These are phyloP conservation scores for Cytospora piceicola DNA, from an alignment of 2,329 filamentous ascomycete genomes.

Conservation along the genomic window DNA sequence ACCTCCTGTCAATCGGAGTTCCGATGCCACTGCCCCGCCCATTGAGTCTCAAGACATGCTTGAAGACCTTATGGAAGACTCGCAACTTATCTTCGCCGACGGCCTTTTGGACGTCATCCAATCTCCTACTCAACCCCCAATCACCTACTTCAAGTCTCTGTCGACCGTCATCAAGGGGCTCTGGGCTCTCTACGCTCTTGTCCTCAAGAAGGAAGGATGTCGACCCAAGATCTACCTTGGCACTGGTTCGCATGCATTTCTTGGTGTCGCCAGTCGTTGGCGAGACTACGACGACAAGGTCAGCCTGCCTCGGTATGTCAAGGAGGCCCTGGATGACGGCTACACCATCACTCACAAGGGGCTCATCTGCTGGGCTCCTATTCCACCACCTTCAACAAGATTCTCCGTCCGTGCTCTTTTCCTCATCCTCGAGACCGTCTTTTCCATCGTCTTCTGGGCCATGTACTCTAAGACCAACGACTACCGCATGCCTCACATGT, in stretches of 20 bases:
- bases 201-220: background rate
- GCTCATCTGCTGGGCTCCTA: background rate
- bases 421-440: background rate
- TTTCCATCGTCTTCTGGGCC: background rate
- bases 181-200: background rate
- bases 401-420: background rate
- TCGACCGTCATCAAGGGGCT: background rate
- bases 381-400: background rate
- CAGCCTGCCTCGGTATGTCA: background rate
- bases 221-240: background rate
- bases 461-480: background rate
- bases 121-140: background rate
- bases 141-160: background rate
- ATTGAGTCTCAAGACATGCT: too few relatives aligned
- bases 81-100: background rate
- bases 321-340: background rate
- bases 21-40: too few relatives aligned
- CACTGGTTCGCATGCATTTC: background rate
- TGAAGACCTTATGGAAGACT: too few relatives aligned
- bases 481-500: background rate
- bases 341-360: constrained; percentile 4
- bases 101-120: background rate
- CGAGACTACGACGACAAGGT: background rate
- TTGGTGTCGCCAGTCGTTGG: background rate
- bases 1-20: too few relatives aligned